Evolutionary conservation across 352 stramenopile genomes (phyloP).

Genomic region (Aphanomyces stellatus): DNA sequence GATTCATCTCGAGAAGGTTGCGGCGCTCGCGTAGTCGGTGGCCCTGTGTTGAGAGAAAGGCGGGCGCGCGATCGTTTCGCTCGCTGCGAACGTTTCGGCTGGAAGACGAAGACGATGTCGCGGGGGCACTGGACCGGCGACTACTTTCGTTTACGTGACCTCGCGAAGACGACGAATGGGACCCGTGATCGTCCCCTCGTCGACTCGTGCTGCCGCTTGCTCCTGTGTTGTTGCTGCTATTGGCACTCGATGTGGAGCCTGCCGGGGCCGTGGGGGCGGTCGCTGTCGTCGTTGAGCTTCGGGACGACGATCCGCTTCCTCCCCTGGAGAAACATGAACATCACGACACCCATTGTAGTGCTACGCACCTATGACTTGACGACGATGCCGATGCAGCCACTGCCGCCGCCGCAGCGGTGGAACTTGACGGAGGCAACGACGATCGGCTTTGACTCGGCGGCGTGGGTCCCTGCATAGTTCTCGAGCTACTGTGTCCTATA

Average conservation of each 20-base stretch:
- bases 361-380: neutral
- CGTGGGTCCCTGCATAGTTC: neutral
- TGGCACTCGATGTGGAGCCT: neutral
- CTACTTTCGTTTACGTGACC: neutral
- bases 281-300: too few species aligned
- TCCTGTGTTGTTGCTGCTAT: neutral
- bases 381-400: neutral
- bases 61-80: neutral
- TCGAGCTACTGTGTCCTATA: neutral
- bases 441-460: neutral
- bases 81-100: neutral
- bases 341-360: too few species aligned
- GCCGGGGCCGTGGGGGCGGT: neutral
- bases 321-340: neutral
- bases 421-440: too few species aligned
- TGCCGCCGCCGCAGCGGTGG: too few species aligned
- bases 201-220: neutral
- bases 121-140: neutral
- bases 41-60: constrained; percentile 10
- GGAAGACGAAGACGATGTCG: neutral
- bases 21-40: constrained; percentile 4
- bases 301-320: too few species aligned
- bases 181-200: neutral
- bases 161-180: neutral
- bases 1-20: constrained; percentile 11